Conservation (phyloP, 257 asterid species). For the Solanum piurae region DNA sequence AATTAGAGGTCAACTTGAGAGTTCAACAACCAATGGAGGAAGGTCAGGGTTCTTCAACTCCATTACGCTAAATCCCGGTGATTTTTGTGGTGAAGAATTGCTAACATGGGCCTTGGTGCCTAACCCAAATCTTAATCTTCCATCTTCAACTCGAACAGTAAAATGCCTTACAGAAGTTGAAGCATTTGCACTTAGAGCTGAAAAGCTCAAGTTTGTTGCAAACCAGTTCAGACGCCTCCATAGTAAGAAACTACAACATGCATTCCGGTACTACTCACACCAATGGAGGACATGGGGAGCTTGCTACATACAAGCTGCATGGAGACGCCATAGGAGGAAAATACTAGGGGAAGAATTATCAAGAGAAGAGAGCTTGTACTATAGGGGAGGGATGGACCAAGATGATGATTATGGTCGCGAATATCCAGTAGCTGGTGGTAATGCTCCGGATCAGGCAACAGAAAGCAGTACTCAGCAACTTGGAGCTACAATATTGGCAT, state of each 20-base stretch:
- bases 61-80: conserved; percentile 58
- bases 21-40: conserved; percentile 86
- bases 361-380: conserved; percentile 40
- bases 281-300: conserved; percentile 97
- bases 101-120: conserved; percentile 78
- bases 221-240: conserved; percentile 66
- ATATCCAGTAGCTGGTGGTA: neutral
- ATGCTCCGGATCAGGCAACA: neutral
- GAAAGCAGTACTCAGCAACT: conserved; percentile 19
- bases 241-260: conserved; percentile 77
- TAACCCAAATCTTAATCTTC: conserved; percentile 41
- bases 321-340: conserved; percentile 35
- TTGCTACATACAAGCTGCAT: conserved; percentile 57
- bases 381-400: conserved; percentile 7
- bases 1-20: conserved; percentile 75
- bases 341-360: conserved; percentile 46
- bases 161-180: conserved; percentile 59
- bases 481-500: conserved; percentile 49
- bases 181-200: conserved; percentile 69
- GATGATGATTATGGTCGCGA: conserved; percentile 14
- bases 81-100: conserved; percentile 84
- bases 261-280: conserved; percentile 68
- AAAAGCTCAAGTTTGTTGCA: conserved; percentile 69
- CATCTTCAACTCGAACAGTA: conserved; percentile 73
- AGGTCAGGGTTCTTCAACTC: conserved; percentile 77